Evolutionary conservation across 2,329 filamentous ascomycete genomes (phyloP).

Genomic region (Penicillium aurantiogriseum): DNA sequence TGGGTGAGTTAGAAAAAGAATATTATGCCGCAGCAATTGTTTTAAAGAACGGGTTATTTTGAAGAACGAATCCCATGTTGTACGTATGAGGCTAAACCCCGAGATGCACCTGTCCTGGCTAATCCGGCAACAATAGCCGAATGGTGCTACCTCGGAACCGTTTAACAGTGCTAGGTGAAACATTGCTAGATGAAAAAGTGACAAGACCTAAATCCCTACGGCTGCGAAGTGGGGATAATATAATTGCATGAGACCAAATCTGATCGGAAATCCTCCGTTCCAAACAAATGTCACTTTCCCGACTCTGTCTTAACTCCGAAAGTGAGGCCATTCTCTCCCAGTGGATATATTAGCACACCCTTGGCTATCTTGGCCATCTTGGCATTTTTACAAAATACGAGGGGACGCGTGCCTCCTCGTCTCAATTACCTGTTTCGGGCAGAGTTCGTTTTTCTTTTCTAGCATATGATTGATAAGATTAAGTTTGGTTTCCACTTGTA

Average conservation of each 20-base stretch:
- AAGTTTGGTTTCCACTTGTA: background rate
- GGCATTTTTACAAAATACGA: background rate
- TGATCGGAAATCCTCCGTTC: background rate
- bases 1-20: background rate
- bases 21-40: background rate
- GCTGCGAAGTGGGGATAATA: background rate
- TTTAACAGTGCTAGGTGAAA: background rate
- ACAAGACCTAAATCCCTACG: background rate
- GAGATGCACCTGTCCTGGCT: background rate
- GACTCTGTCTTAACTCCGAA: background rate
- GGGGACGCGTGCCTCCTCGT: background rate
- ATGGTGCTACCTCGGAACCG: background rate
- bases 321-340: background rate
- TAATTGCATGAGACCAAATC: background rate
- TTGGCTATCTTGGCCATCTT: slow-evolving; percentile 11
- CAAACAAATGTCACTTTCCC: background rate
- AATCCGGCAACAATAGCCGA: background rate
- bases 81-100: background rate
- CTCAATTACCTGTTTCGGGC: background rate
- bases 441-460: background rate
- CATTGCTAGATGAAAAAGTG: background rate
- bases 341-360: background rate
- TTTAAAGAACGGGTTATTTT: background rate
- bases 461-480: slow-evolving; percentile 5
- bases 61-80: too few species aligned